Percentiles rank a stretch among this genome's conserved stretches.
phyloP scores from a whole-genome alignment of 1,284 basidiomycete genomes.

The Phellopilus nigrolimitatus region DNA sequence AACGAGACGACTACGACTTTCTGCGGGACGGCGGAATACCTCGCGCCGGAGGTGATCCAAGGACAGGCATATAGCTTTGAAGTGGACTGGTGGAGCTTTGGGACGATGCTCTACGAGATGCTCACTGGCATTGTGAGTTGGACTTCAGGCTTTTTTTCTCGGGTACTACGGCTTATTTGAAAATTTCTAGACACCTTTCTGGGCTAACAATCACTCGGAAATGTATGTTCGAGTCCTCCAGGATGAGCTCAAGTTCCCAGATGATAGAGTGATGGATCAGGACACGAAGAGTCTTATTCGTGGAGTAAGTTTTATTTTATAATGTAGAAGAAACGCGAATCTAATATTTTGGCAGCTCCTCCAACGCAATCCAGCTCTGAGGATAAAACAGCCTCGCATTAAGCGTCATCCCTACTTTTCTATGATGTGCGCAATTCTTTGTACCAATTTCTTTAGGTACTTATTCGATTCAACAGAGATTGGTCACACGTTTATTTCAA shows the following conservation, averaged over 20 bases:
- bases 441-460: not conserved
- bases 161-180: conserved; percentile 23
- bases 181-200: conserved; percentile 79
- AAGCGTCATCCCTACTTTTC: conserved; percentile 95
- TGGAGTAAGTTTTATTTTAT: conserved; percentile 55
- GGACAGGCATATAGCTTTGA: conserved; percentile 89
- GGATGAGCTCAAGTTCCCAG: conserved; percentile 84
- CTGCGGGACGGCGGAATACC: conserved; percentile 90
- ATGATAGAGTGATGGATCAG: conserved; percentile 85
- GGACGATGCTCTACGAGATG: conserved; percentile 97
- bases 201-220: conserved; percentile 88
- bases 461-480: conserved; percentile 47
- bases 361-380: conserved; percentile 85
- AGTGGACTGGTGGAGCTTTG: conserved; percentile 97
- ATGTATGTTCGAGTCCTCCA: conserved; percentile 92
- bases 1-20: conserved; percentile 76
- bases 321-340: conserved; percentile 20
- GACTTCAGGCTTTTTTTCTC: conserved; percentile 14
- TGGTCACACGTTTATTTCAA: conserved; percentile 93
- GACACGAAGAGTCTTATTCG: conserved; percentile 94
- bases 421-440: conserved; percentile 71
- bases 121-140: conserved; percentile 78
- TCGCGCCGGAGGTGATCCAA: conserved; percentile 92
- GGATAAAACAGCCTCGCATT: conserved; percentile 90
- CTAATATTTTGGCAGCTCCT: conserved; percentile 53